These are phyloP conservation scores for Bolboschoenoplectus hybrid DNA, from an alignment of 202 grass and related monocot species.

Conservation along the genomic window DNA sequence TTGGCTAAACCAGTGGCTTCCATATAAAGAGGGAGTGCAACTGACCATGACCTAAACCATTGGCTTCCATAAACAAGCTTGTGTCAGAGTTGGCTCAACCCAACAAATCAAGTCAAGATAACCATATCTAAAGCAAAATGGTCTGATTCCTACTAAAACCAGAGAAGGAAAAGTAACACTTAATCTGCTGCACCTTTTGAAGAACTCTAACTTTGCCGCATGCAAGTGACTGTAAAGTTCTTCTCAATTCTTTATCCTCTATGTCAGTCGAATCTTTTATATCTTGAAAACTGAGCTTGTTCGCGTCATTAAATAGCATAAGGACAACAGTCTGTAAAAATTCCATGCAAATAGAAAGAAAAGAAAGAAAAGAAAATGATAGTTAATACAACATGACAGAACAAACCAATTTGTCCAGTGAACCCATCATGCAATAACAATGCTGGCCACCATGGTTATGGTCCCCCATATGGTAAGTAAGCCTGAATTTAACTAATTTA, in stretches of 20 bases:
- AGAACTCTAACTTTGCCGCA: conserved; percentile 98
- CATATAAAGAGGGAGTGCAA: conserved; percentile 15
- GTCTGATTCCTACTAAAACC: conserved; percentile 1
- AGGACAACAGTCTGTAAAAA: conserved; percentile 81
- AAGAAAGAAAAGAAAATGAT: not conserved
- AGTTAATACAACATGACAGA: conserved; percentile 18
- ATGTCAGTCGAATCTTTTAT: conserved; percentile 95
- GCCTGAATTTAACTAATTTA: conserved; percentile 10
- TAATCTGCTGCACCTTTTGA: conserved; percentile 72
- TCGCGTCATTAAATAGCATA: conserved; percentile 94
- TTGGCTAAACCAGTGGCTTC: not conserved
- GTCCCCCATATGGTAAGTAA: not conserved
- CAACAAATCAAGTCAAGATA: not conserved
- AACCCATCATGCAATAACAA: not conserved
- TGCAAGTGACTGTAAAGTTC: conserved; percentile 97
- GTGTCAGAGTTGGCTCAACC: conserved; percentile 1
- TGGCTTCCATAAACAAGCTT: not conserved
- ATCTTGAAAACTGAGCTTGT: conserved; percentile 91
- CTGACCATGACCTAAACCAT: not conserved
- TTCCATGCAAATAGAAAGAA: conserved; percentile 10
- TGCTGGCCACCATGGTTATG: conserved; percentile 7
- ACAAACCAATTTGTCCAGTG: not conserved
- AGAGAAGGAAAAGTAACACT: not conserved
- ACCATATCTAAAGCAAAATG: not conserved
- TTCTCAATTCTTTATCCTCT: conserved; percentile 98